Evolutionary conservation across 768 basidiomycete genomes (phyloP), one percentile per base, ranked within the genome.

Genomic region (Albatrellus ellisii): DNA sequence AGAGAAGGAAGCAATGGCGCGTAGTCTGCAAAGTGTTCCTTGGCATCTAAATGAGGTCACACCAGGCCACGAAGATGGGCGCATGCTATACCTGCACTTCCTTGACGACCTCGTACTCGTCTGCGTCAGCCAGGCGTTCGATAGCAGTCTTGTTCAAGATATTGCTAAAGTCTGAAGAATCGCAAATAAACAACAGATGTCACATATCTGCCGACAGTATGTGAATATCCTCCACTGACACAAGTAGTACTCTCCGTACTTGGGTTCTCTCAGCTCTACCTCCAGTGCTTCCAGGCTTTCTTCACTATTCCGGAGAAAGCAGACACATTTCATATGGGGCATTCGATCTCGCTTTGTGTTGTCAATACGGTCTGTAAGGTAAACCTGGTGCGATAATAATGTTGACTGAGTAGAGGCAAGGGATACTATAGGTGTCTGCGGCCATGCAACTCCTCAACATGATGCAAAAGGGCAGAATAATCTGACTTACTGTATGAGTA

Each of bases 11-110:
- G 64, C 34, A 97, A 67, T 0, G 94, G 89, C 1, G 87, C 73
- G 53, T 91, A 98, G 60, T 99, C 95, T 50, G 90, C 91, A 59
- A 97, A 99, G 65, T 89, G 89, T 73, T 99, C 95, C 91, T 89
- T 26, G 9, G 42, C 48, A 33, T 49, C 33, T n/a, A 14, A 26
- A n/a, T 33, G 28, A 41, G 27, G 36, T 44, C 28, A 24, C 40
- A 46, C 53, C 44, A 50, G 47, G 41, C 17, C 22, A 37, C 33
- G 44, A 26, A 32, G 26, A 20, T 12, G 27, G 43, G 20, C 18
- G 31, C 17, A 40, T n/a, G 25, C 49, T 70, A 45, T 54, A 92
- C 92, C 75, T 99, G 95, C 1, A 99, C 86, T 64, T 99, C 95
- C 42, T 79, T 76, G 11, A 99, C 94, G 14, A 97, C 84, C 60